Percentiles rank a stretch among this genome's conserved stretches.
Evolutionary conservation across 2,329 filamentous ascomycete species (phyloP).

Genomic region (Ceratocystis ficicola): DNA sequence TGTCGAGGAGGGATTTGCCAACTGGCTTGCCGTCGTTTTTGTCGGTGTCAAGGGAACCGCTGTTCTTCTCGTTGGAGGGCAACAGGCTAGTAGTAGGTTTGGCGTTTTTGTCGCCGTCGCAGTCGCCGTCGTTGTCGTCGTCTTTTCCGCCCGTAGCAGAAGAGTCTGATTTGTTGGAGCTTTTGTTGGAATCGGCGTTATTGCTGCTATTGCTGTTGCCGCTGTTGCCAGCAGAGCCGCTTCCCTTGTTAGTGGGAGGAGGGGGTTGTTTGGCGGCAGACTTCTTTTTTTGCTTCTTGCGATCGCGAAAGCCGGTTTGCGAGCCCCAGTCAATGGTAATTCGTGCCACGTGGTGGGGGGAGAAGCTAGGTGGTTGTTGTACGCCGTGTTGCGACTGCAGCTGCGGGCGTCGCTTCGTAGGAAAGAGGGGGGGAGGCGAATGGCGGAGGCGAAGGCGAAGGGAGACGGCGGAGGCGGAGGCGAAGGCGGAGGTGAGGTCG

Average conservation of each 20-base stretch:
- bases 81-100: background rate
- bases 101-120: slow-evolving; percentile 2
- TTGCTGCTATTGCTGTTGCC: background rate
- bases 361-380: background rate
- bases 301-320: slow-evolving; percentile 23
- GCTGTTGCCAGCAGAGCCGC: background rate
- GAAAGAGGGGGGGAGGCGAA: slow-evolving; percentile 26
- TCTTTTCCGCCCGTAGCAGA: slow-evolving; percentile 20
- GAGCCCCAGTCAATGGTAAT: slow-evolving; percentile 25
- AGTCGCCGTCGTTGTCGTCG: slow-evolving; percentile 20
- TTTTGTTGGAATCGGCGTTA: background rate
- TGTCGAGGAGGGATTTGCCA: background rate
- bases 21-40: slow-evolving; percentile 1
- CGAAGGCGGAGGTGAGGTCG: slow-evolving; percentile 27
- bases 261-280: slow-evolving; percentile 3
- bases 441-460: background rate
- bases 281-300: slow-evolving; percentile 25
- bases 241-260: slow-evolving; percentile 17
- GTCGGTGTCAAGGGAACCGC: background rate
- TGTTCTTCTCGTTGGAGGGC: background rate
- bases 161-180: background rate
- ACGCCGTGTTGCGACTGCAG: background rate
- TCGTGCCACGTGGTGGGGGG: slow-evolving; percentile 22
- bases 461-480: background rate
- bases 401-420: slow-evolving; percentile 21